phyloP scores from a whole-genome alignment of 2,329 filamentous ascomycete species.

The Colletotrichum chlorophyti region DNA sequence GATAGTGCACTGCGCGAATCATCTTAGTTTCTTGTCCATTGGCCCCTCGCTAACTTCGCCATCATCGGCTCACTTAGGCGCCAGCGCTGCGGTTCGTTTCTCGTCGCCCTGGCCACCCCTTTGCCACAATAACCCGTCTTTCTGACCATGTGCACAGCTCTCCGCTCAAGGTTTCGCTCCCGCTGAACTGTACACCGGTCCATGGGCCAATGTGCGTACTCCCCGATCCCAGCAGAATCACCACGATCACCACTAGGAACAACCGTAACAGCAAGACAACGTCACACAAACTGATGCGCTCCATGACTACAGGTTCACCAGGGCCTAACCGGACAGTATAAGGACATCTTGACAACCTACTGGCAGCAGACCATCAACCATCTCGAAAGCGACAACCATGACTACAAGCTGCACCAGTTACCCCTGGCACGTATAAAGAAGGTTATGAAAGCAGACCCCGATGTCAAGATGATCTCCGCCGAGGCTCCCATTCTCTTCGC shows the following conservation, averaged over 20 bases:
- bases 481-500: constrained; percentile 98
- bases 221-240: neutral
- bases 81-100: constrained; percentile 69
- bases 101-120: neutral
- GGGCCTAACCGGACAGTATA: constrained; percentile 89
- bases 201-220: constrained; percentile 86
- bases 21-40: constrained; percentile 32
- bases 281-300: neutral
- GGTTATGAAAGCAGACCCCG: constrained; percentile 99
- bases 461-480: constrained; percentile 99
- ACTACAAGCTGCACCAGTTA: constrained; percentile 98
- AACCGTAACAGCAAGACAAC: neutral
- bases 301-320: constrained; percentile 82
- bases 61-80: constrained; percentile 66
- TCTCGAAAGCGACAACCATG: constrained; percentile 92
- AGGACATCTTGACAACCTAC: constrained; percentile 97
- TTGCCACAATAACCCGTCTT: neutral
- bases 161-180: constrained; percentile 87
- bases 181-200: constrained; percentile 91
- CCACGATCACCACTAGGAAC: no score
- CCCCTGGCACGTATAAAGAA: constrained; percentile 99
- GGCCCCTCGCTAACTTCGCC: constrained; percentile 25
- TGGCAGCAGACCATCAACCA: constrained; percentile 99
- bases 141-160: constrained; percentile 60
- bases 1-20: no score